These are phyloP conservation scores for Hibiscus trionum DNA, from an alignment of 345 rosid species.

Conservation along the genomic window DNA sequence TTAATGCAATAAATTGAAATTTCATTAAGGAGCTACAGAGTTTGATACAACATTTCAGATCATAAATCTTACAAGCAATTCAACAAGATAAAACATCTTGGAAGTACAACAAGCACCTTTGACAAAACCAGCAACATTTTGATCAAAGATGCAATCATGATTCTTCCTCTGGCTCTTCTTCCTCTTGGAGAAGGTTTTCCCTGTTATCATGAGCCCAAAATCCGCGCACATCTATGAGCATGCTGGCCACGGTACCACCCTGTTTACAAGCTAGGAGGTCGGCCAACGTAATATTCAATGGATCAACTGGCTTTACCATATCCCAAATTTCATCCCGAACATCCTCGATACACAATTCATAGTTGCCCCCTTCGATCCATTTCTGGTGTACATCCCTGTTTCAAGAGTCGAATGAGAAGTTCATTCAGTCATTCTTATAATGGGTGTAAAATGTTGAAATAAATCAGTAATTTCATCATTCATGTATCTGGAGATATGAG, in stretches of 20 bases:
- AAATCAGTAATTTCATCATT: background rate
- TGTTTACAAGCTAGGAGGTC: conserved; percentile 90
- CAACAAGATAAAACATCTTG: background rate
- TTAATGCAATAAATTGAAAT: background rate
- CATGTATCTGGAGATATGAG: conserved; percentile 59
- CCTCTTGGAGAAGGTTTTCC: conserved; percentile 98
- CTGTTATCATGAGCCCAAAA: conserved; percentile 99
- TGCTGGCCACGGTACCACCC: conserved; percentile 97
- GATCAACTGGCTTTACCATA: conserved; percentile 95
- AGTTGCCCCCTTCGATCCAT: conserved; percentile 99
- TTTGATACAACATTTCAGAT: background rate
- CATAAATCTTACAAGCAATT: background rate
- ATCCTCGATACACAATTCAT: conserved; percentile 90
- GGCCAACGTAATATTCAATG: conserved; percentile 52
- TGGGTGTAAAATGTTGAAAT: background rate
- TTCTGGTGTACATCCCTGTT: conserved; percentile 96
- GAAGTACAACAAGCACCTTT: background rate
- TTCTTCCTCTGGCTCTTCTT: conserved; percentile 87
- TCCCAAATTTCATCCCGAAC: conserved; percentile 99
- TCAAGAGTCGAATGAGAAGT: background rate
- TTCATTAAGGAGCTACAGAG: too few relatives aligned
- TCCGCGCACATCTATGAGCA: conserved; percentile 94
- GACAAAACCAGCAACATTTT: background rate
- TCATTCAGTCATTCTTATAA: background rate
- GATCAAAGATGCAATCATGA: conserved; percentile 5